A percentile compares a stretch with the other conserved stretches of the same genome.
Evolutionary conservation across 164 flowering plant species (phyloP).

Genomic region (Annona squamosa): DNA sequence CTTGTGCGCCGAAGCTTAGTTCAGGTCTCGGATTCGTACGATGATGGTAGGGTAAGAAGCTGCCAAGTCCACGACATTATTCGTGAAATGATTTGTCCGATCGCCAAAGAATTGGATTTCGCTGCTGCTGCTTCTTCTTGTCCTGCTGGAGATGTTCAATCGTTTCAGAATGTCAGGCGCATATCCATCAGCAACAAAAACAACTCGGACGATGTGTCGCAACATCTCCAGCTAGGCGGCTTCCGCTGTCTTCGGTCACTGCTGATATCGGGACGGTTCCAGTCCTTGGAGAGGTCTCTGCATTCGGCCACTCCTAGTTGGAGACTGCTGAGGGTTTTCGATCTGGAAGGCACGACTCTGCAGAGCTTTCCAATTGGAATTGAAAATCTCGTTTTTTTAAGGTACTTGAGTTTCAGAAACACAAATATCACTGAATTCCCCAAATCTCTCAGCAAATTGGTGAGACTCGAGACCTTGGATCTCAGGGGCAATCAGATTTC

Average conservation of each 20-base stretch:
- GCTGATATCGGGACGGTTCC: slow-evolving; percentile 2
- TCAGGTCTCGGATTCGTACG: neutral
- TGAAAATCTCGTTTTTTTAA: slow-evolving; percentile 10
- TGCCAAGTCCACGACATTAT: slow-evolving; percentile 20
- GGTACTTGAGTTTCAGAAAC: slow-evolving; percentile 24
- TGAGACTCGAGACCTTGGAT: slow-evolving; percentile 26
- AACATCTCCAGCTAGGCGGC: neutral
- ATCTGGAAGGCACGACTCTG: slow-evolving; percentile 19
- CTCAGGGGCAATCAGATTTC: slow-evolving; percentile 20
- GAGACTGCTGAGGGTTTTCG: slow-evolving; percentile 29
- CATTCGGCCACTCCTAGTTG: neutral
- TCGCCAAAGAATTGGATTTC: slow-evolving; percentile 17
- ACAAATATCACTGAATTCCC: slow-evolving; percentile 23
- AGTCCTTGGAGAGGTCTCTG: neutral
- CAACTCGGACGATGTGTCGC: neutral
- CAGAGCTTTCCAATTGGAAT: slow-evolving; percentile 19
- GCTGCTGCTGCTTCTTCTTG: neutral
- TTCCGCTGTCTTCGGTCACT: slow-evolving; percentile 12
- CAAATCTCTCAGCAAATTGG: slow-evolving; percentile 21
- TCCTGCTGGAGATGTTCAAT: neutral
- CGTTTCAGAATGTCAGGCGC: slow-evolving; percentile 12
- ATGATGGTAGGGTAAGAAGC: slow-evolving; percentile 8
- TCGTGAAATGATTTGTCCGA: slow-evolving; percentile 15
- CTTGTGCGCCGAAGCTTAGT: slow-evolving; percentile 16
- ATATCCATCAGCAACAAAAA: slow-evolving; percentile 13